phyloP scores from a whole-genome alignment of 2,329 filamentous ascomycete species.

The Stenocarpella maydis region DNA sequence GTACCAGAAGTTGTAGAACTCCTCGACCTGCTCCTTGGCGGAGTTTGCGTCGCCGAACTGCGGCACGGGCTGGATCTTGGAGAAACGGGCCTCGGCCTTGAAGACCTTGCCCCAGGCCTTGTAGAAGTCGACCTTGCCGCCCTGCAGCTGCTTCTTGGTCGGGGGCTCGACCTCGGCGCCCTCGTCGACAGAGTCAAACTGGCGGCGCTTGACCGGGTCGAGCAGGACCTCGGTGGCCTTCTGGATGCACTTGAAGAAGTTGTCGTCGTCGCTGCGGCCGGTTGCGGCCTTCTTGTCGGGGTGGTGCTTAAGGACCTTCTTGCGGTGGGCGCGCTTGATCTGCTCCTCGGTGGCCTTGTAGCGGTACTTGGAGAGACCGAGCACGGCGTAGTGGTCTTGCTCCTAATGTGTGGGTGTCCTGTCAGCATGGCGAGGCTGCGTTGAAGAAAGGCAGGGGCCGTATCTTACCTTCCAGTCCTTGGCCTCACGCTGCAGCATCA shows the following conservation, averaged over 20 bases:
- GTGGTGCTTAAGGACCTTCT: conserved; percentile 99
- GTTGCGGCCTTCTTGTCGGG: conserved; percentile 98
- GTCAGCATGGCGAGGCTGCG: not conserved
- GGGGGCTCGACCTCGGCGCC: conserved; percentile 91
- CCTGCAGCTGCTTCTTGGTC: conserved; percentile 86
- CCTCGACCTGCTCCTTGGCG: conserved; percentile 87
- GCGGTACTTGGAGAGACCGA: conserved; percentile 91
- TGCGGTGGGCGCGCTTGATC: conserved; percentile 98
- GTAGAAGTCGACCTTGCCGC: conserved; percentile 80
- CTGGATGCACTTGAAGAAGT: conserved; percentile 99
- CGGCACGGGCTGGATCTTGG: conserved; percentile 88
- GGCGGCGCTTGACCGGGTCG: conserved; percentile 89
- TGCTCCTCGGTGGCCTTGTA: conserved; percentile 94
- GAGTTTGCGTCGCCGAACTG: conserved; percentile 84
- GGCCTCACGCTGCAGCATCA: conserved; percentile 90
- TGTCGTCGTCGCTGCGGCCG: conserved; percentile 88
- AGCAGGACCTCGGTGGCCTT: conserved; percentile 94
- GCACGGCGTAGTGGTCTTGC: conserved; percentile 98
- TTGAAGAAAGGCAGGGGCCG: not conserved
- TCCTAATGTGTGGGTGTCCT: conserved; percentile 57
- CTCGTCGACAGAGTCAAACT: conserved; percentile 97
- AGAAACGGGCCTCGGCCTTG: conserved; percentile 92
- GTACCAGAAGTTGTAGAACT: conserved; percentile 99
- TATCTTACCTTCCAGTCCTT: conserved; percentile 96
- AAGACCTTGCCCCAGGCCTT: conserved; percentile 94